Conservation (phyloP, 2,329 filamentous ascomycete species). For the Scleromitrula shiraiana region DNA sequence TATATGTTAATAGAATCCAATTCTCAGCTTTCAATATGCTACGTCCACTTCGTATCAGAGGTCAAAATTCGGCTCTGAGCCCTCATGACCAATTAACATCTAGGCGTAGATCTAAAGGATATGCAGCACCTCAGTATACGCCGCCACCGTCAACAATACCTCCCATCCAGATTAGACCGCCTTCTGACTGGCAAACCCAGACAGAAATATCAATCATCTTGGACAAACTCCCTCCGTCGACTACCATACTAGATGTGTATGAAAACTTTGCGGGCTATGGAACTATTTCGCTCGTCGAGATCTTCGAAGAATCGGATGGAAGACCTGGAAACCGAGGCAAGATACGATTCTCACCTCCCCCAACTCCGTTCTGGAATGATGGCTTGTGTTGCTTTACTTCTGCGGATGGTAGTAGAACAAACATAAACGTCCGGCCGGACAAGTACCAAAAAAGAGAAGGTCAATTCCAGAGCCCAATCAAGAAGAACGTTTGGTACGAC, state of each 20-base stretch:
- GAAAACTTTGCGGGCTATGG: not conserved
- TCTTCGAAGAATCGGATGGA: constrained; percentile 39
- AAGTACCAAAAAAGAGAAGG: not conserved
- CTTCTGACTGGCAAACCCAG: not conserved
- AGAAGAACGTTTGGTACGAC: constrained; percentile 25
- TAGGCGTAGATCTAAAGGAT: not conserved
- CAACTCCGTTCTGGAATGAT: constrained; percentile 42
- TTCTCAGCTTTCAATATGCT: not conserved
- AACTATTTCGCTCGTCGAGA: constrained; percentile 44
- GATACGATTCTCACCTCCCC: constrained; percentile 51
- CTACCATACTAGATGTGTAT: not conserved
- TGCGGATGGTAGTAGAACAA: not conserved
- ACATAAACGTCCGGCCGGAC: not conserved
- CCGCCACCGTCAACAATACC: no score
- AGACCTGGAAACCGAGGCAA: constrained; percentile 34
- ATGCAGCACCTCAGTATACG: not conserved
- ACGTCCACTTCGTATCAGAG: not conserved
- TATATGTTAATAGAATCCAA: not conserved
- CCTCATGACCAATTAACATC: not conserved
- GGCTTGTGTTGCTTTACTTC: not conserved
- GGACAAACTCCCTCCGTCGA: not conserved
- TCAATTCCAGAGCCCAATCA: constrained; percentile 18
- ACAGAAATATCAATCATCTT: not conserved
- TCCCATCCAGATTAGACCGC: not conserved
- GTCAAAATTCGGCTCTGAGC: not conserved